These are phyloP conservation scores for Eutypella sp. DNA, from an alignment of 2,329 filamentous ascomycete genomes.

Conservation along the genomic window DNA sequence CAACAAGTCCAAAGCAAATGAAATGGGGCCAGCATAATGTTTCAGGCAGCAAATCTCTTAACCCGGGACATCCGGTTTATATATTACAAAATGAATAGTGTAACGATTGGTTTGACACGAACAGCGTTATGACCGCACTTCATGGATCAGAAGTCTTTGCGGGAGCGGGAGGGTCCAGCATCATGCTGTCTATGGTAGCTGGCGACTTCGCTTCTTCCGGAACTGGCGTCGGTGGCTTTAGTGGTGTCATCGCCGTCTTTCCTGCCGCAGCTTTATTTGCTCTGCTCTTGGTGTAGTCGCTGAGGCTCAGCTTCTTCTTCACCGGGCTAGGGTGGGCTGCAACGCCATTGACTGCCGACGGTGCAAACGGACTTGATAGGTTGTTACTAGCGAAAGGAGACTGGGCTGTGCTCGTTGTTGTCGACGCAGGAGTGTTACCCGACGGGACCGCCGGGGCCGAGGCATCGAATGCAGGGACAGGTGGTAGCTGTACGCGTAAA, in stretches of 20 bases:
- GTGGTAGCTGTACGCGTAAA: constrained; percentile 51
- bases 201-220: constrained; percentile 37
- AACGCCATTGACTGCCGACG: constrained; percentile 37
- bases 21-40: not conserved
- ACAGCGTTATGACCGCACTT: constrained; percentile 3
- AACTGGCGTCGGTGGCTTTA: constrained; percentile 34
- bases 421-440: constrained; percentile 43
- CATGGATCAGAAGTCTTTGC: constrained; percentile 26
- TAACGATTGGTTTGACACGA: constrained; percentile 4
- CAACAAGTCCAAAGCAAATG: not conserved
- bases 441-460: constrained; percentile 29
- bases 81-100: constrained; percentile 30
- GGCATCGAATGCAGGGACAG: constrained; percentile 46
- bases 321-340: constrained; percentile 51
- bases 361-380: constrained; percentile 38
- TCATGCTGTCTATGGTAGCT: constrained; percentile 26
- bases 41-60: not conserved
- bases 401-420: constrained; percentile 37
- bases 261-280: constrained; percentile 49
- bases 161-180: constrained; percentile 28
- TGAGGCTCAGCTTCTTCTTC: constrained; percentile 64
- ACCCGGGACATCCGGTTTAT: constrained; percentile 20
- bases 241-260: constrained; percentile 30
- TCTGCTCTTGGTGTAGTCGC: constrained; percentile 58
- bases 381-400: constrained; percentile 44